Evolutionary conservation across 225 moss, liverwort and hornwort species (phyloP).

Genomic region (Straminergon stramineum): DNA sequence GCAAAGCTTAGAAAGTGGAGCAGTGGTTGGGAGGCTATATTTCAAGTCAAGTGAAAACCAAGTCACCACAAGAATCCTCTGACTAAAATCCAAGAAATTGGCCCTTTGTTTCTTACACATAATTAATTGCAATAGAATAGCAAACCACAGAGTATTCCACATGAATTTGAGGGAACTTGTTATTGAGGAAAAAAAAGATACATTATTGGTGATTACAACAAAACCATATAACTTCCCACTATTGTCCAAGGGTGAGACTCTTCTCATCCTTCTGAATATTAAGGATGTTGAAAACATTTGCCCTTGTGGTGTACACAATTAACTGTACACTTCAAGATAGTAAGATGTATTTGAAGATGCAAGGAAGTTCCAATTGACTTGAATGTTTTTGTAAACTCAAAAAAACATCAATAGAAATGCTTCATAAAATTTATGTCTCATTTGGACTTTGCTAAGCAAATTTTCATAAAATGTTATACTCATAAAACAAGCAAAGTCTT

Average conservation of each 20-base stretch:
- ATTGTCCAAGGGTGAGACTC: neutral
- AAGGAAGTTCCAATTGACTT: neutral
- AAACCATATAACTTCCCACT: neutral
- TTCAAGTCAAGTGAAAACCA: too few species aligned
- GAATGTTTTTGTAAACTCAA: neutral
- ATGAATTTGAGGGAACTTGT: neutral
- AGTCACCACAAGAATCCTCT: too few species aligned
- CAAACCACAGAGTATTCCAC: neutral
- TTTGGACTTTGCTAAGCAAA: neutral
- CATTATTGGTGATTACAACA: neutral
- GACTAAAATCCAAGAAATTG: accelerated
- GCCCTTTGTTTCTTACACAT: neutral
- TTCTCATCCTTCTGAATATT: neutral
- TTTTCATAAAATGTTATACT: neutral
- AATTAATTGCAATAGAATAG: neutral
- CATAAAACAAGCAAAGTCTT: neutral
- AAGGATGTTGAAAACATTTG: neutral
- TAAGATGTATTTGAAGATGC: neutral
- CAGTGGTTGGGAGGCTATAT: too few species aligned
- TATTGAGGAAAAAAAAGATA: neutral
- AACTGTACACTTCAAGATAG: neutral
- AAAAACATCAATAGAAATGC: neutral
- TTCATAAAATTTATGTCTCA: neutral
- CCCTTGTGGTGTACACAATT: neutral
- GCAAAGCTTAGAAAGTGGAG: too few species aligned